phyloP scores from a whole-genome alignment of 2,329 filamentous ascomycete genomes.

The Aureobasidium vineae region DNA sequence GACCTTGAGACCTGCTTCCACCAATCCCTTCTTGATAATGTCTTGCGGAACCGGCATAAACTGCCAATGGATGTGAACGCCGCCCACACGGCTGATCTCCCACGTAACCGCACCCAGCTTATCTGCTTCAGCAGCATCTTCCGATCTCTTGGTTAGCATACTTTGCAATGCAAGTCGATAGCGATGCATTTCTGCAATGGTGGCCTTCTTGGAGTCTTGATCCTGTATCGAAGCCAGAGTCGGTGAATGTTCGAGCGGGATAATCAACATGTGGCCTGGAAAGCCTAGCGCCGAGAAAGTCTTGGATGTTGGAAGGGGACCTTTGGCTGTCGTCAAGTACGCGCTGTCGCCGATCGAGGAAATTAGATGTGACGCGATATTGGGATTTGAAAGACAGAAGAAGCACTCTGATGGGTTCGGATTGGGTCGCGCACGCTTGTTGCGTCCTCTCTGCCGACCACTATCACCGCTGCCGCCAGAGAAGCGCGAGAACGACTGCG shows the following conservation, averaged over 20 bases:
- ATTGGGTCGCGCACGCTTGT: constrained; percentile 42
- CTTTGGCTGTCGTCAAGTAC: constrained; percentile 90
- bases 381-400: constrained; percentile 90
- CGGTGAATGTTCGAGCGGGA: constrained; percentile 78
- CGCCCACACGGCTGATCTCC: constrained; percentile 79
- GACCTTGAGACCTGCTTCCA: constrained; percentile 85
- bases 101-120: constrained; percentile 82
- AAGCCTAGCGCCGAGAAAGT: constrained; percentile 73
- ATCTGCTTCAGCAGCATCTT: constrained; percentile 14
- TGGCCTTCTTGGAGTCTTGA: constrained; percentile 53
- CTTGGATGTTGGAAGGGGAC: constrained; percentile 69
- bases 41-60: constrained; percentile 72
- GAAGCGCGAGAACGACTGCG: constrained; percentile 55
- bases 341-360: constrained; percentile 82
- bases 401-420: constrained; percentile 73
- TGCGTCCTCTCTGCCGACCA: constrained; percentile 43
- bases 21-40: constrained; percentile 67
- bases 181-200: constrained; percentile 75
- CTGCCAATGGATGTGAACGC: constrained; percentile 94
- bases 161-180: constrained; percentile 75
- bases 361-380: constrained; percentile 81
- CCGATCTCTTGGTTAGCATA: constrained; percentile 59
- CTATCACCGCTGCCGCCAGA: constrained; percentile 45
- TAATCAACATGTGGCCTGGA: constrained; percentile 85
- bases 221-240: constrained; percentile 68